Percentiles rank a stretch among this genome's conserved stretches.
Conservation (phyloP, 441 rosid genomes). For the Adansonia grandidieri region DNA sequence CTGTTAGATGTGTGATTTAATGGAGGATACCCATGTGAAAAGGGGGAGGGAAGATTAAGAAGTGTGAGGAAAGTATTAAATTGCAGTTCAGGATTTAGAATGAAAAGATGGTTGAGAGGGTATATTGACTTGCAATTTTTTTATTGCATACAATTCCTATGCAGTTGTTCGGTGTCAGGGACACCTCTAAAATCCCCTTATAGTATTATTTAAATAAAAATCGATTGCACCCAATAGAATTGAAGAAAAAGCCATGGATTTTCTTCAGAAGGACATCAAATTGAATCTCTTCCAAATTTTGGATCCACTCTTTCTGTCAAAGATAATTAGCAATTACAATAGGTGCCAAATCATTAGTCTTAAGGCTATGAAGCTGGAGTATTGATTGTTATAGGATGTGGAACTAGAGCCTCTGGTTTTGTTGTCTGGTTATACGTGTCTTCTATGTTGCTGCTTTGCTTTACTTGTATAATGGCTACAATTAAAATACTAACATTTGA, state of each 20-base stretch:
- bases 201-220: neutral
- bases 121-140: neutral
- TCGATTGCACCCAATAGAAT: neutral
- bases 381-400: neutral
- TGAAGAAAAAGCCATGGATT: slow-evolving; percentile 4
- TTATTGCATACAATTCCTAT: neutral
- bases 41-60: neutral
- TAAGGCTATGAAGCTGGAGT: neutral
- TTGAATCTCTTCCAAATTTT: neutral
- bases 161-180: neutral
- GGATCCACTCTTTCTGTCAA: neutral
- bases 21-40: neutral
- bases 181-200: neutral
- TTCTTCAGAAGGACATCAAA: neutral
- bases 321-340: neutral
- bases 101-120: neutral
- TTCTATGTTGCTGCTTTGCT: neutral
- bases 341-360: neutral
- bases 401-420: neutral
- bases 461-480: slow-evolving; percentile 2
- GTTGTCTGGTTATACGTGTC: neutral
- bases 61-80: slow-evolving; percentile 3
- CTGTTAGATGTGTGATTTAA: neutral
- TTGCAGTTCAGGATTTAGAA: neutral
- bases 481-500: neutral